Base-by-base conservation (phyloP, 2,329 filamentous ascomycete species). In the Epichloe sibirici region DNA sequence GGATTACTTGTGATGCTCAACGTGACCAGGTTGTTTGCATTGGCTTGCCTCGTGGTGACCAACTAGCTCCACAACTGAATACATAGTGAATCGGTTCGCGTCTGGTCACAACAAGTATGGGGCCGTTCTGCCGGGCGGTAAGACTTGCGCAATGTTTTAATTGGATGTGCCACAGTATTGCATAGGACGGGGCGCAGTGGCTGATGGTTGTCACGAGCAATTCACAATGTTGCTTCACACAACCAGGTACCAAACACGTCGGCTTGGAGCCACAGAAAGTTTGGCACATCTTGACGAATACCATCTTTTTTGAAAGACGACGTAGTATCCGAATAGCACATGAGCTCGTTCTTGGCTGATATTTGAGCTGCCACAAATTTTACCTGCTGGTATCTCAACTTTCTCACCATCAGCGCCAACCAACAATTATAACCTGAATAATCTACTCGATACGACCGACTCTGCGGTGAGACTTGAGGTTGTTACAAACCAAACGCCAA, bases 51-150 rank as follows among this genome's bases (percentile, higher is more conserved):
- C 7, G 7, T n/a, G 40, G 49, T 37, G 42, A 51, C 43, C 35
- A 37, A 21, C 9, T 40, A 17, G 23, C 40, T 38, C 49, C 49
- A 39, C 45, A 47, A 59, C 57, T 61, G 60, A 45, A 25, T 9
- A n/a, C 17, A 21, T 21, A 21, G 17, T 21, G 17, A 15, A 21
- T 23, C 28, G 28, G 28, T 31, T 31, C 28, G 28, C 28, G 28
- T 31, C 28, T 31, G 28, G 28, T 31, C 28, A 11, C 9, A 31
- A 31, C 31, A 11, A 28, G 28, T 28, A 28, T 35, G 31, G 57
- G 58, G 60, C 55, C 55, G 60, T 65, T 68, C 62, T 69, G 66
- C 66, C 66, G 57, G 66, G 66, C 66, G 66, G 66, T 69, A 60
- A 63, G 54, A 48, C 12, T 45, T 34, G 43, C 13, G 25, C n/a